Evolutionary conservation across 331 rosid genomes (phyloP).

Genomic region (Erythrophleum ivorense): DNA sequence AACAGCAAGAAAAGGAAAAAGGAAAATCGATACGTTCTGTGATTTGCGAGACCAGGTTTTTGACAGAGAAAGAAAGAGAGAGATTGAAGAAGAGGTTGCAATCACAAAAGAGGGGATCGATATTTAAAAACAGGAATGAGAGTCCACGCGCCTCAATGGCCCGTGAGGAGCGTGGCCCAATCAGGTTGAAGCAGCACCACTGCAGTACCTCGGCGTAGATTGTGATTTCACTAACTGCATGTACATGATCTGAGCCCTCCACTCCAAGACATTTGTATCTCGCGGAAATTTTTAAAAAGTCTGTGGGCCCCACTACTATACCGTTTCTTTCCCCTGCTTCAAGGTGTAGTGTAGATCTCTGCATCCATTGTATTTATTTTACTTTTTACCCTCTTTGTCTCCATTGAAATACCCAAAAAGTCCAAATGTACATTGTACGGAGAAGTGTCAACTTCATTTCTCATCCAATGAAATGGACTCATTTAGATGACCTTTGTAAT

Average conservation of each 20-base stretch:
- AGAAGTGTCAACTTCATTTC: background rate
- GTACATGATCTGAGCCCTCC: conserved; percentile 13
- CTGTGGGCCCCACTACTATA: background rate
- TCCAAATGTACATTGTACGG: background rate
- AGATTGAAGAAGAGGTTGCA: conserved; percentile 30
- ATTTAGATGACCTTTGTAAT: background rate
- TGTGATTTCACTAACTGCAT: conserved; percentile 25
- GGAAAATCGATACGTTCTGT: background rate
- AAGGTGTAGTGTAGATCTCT: background rate
- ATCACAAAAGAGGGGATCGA: conserved; percentile 49
- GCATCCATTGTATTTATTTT: background rate
- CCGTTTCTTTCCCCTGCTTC: background rate
- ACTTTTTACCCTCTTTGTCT: background rate
- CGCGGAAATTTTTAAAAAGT: conserved; percentile 14
- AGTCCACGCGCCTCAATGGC: conserved; percentile 49
- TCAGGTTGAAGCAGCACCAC: conserved; percentile 10
- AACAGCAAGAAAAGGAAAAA: background rate
- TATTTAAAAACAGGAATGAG: conserved; percentile 28
- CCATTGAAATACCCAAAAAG: background rate
- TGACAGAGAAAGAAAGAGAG: background rate
- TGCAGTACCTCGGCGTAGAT: background rate
- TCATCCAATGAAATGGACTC: background rate
- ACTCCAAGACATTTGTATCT: conserved; percentile 23
- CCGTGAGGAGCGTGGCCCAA: conserved; percentile 48
- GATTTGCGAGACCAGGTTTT: background rate